These are phyloP conservation scores for Entoloma clypeatum DNA, from an alignment of 1,284 basidiomycete genomes.

Conservation along the genomic window DNA sequence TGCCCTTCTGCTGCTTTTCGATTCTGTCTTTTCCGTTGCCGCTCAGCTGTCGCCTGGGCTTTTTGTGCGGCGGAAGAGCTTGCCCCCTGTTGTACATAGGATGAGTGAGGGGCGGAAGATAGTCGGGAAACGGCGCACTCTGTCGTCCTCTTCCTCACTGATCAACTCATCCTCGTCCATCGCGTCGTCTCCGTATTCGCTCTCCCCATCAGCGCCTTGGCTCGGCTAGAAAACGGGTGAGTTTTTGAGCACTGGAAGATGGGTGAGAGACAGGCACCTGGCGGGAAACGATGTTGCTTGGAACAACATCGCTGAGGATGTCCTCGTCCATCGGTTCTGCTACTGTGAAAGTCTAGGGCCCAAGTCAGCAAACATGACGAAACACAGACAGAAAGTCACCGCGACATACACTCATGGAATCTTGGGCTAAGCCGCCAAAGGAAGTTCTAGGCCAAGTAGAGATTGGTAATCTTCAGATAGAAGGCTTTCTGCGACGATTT, in stretches of 20 bases:
- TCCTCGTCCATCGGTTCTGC: slow-evolving; percentile 60
- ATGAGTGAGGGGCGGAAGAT: slow-evolving; percentile 9
- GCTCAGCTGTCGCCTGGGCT: slow-evolving; percentile 30
- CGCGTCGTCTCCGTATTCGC: slow-evolving; percentile 54
- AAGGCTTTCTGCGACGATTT: too few relatives aligned
- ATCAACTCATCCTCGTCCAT: slow-evolving; percentile 64
- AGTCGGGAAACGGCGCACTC: slow-evolving; percentile 21
- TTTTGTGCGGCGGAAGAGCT: slow-evolving; percentile 16
- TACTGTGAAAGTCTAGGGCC: slow-evolving; percentile 34
- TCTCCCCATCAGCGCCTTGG: slow-evolving; percentile 63
- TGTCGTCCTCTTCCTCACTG: slow-evolving; percentile 53
- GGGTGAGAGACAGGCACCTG: slow-evolving; percentile 44
- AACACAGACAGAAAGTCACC: slow-evolving; percentile 13
- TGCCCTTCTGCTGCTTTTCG: slow-evolving; percentile 67
- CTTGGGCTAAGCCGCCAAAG: too few relatives aligned
- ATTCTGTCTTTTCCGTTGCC: slow-evolving; percentile 54
- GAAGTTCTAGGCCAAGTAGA: too few relatives aligned
- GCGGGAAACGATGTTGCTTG: slow-evolving; percentile 78
- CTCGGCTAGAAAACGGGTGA: slow-evolving; percentile 48
- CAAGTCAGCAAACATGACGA: slow-evolving; percentile 2
- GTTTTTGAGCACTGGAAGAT: not conserved
- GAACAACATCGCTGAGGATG: slow-evolving; percentile 75
- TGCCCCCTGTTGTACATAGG: slow-evolving; percentile 18
- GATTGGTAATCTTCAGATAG: too few relatives aligned
- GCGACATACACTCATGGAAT: slow-evolving; percentile 25